These are phyloP conservation scores for Botrytis squamosa DNA, from an alignment of 2,329 filamentous ascomycete species.

Conservation along the genomic window DNA sequence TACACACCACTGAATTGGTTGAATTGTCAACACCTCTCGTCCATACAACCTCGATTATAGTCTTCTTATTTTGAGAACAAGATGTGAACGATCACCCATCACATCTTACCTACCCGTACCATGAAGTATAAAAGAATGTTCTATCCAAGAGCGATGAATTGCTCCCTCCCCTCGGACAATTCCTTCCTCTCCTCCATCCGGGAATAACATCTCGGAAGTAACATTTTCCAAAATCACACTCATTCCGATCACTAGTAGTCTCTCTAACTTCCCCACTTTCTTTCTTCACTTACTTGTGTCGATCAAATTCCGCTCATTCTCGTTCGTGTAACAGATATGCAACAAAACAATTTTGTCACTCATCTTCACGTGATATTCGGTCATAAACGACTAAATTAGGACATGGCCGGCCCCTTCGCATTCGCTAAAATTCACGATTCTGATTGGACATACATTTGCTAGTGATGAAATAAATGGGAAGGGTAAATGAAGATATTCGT, in stretches of 20 bases:
- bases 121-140: background rate
- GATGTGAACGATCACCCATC: background rate
- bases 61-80: background rate
- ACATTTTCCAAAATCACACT: background rate
- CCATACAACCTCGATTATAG: background rate
- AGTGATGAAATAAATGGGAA: background rate
- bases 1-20: background rate
- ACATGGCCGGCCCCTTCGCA: background rate
- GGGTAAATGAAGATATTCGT: background rate
- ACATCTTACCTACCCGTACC: background rate
- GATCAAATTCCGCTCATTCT: background rate
- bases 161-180: background rate
- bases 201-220: background rate
- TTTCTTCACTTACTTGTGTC: background rate
- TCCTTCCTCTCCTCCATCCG: background rate
- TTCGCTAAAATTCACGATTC: background rate
- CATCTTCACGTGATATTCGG: background rate
- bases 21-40: background rate
- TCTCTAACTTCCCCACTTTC: background rate
- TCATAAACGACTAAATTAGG: background rate
- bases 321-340: background rate
- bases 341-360: background rate
- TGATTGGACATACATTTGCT: background rate
- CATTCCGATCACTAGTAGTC: background rate
- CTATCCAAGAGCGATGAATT: background rate